A percentile compares a stretch with the other conserved stretches of the same genome.
Conservation (phyloP, 495 filamentous ascomycete genomes). For the Tuber aestivum region DNA sequence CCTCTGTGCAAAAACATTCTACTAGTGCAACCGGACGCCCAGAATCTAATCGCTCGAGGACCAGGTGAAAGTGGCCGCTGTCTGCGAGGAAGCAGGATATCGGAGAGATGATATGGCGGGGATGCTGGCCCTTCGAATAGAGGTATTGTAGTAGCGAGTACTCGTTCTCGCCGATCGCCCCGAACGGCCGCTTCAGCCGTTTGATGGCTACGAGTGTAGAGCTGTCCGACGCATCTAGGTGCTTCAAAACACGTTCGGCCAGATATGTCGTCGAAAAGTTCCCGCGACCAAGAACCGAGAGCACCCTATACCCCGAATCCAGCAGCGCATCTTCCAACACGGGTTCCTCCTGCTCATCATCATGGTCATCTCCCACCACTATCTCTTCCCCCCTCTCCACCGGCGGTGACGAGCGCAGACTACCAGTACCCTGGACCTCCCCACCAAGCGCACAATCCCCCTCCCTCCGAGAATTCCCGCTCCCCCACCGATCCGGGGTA, state of each 20-base stretch:
- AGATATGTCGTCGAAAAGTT: conserved; percentile 38
- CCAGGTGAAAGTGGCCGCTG: conserved; percentile 31
- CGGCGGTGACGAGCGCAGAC: neutral
- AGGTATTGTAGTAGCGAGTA: conserved; percentile 33
- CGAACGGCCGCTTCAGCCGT: conserved; percentile 21
- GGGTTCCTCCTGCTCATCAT: neutral
- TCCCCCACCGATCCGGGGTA: neutral
- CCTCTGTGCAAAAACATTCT: conserved; percentile 16
- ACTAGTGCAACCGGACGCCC: conserved; percentile 28
- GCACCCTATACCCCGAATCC: conserved; percentile 23
- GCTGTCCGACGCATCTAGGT: conserved; percentile 20
- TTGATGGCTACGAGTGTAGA: conserved; percentile 29
- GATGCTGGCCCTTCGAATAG: conserved; percentile 17
- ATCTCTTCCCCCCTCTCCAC: neutral
- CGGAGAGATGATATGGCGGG: conserved; percentile 30
- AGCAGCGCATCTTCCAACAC: conserved; percentile 22
- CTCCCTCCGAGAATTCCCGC: neutral
- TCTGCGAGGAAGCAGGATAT: conserved; percentile 29
- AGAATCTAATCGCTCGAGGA: conserved; percentile 33
- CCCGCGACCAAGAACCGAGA: conserved; percentile 26
- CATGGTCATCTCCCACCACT: neutral
- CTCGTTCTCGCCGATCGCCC: conserved; percentile 35
- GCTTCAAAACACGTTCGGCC: conserved; percentile 18
- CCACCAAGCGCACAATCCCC: neutral
- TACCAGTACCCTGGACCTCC: neutral